phyloP scores from a whole-genome alignment of 169 alveolate species.

The Eimeria tenella region DNA sequence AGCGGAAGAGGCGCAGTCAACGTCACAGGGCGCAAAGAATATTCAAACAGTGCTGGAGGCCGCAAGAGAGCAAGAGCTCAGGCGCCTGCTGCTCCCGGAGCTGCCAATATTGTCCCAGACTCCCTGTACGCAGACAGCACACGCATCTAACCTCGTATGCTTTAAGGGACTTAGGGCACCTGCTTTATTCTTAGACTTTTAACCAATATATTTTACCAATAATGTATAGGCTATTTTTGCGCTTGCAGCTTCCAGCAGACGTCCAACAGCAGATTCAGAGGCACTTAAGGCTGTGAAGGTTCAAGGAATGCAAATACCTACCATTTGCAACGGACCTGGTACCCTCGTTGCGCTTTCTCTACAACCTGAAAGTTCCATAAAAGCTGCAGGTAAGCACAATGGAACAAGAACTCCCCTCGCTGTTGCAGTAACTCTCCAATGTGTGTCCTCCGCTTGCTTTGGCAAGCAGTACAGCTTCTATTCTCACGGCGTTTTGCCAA shows the following conservation, averaged over 20 bases:
- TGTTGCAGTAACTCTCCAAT: too few relatives aligned
- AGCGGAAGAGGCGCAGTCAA: neutral
- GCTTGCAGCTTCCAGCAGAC: constrained; percentile 35
- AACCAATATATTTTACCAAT: neutral
- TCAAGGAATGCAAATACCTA: neutral
- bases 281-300: neutral
- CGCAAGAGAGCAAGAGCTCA: constrained; percentile 34
- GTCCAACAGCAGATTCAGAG: constrained; percentile 47
- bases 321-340: constrained; percentile 34
- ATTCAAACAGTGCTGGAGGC: constrained; percentile 44
- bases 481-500: neutral
- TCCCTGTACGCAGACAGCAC: constrained; percentile 14
- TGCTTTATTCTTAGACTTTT: too few relatives aligned
- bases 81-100: constrained; percentile 46
- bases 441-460: neutral
- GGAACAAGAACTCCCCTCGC: neutral
- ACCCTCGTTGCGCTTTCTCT: constrained; percentile 10
- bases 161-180: neutral
- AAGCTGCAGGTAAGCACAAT: neutral
- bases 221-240: neutral
- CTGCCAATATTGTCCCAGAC: neutral
- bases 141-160: neutral
- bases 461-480: neutral
- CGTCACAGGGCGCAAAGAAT: constrained; percentile 1
- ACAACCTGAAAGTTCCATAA: constrained; percentile 28